Evolutionary conservation across 2,329 filamentous ascomycete species (phyloP), one percentile per base, ranked within the genome.

Genomic region (Paecilomyces formosus): DNA sequence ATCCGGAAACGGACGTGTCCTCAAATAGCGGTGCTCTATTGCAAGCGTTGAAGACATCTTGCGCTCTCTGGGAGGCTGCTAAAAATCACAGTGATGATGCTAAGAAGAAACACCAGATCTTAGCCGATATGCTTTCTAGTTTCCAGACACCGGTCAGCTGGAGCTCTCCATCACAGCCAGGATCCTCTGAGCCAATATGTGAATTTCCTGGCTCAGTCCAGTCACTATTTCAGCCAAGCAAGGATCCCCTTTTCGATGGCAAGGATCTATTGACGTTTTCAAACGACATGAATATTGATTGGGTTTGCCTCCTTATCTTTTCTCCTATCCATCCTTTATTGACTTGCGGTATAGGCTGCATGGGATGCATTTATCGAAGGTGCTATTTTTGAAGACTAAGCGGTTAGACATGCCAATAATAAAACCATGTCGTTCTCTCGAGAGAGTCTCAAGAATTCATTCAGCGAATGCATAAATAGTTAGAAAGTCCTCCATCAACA

Each of bases 321-420:
- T 6, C 12, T 22, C 9, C 18, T n/a, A 7, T 7, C 13, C 33
- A 2, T 24, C 15, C 5, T 53, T 28, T 58, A 56, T 21, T 60
- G 28, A 60, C 28, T 26, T 39, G 18, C 24, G 3, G n/a, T 11
- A 21, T 9, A 60, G 58, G 28, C 49, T 50, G 53, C 56, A 15
- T 60, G 58, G 58, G 58, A 58, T 58, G 49, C 56, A 18, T 58
- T 60, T 15, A 56, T 60, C 15, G 58, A 60, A 26, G 49, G 45
- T n/a, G 35, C 33, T 6, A 54, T 33, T 22, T 58, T 60, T n/a
- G 53, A 58, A 13, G 24, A 51, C 6, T 26, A 26, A 26, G 24
- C 6, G 24, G 3, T 26, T 26, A 26, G 24, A 26, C 3, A 26
- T 26, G n/a, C n/a, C n/a, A n/a, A n/a, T n/a, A n/a, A n/a, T n/a